Conservation (phyloP, 1,284 basidiomycete species). For the Laetiporus sulphureus region DNA sequence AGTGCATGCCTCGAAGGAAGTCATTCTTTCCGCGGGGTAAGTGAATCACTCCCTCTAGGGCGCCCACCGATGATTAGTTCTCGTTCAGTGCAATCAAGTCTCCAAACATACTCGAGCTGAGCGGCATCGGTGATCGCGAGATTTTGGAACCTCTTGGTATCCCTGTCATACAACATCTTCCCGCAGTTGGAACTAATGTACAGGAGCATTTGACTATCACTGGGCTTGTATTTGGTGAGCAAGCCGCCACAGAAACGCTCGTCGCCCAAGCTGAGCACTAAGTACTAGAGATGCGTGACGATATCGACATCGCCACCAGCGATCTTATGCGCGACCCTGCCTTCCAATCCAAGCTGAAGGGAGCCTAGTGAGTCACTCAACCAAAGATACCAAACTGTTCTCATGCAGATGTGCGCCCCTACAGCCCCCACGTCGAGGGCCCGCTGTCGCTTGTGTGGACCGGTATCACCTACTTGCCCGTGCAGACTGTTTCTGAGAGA, state of each 20-base stretch:
- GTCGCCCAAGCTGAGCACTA: not conserved
- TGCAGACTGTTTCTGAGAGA: slow-evolving; percentile 6
- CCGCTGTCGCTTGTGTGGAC: slow-evolving; percentile 6
- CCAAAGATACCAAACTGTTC: slow-evolving; percentile 2
- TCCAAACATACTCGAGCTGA: slow-evolving; percentile 34
- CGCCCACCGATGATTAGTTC: not conserved
- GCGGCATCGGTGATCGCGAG: slow-evolving; percentile 27
- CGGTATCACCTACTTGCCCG: slow-evolving; percentile 9
- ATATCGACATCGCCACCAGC: slow-evolving; percentile 16
- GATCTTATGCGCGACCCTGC: slow-evolving; percentile 19
- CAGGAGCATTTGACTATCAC: slow-evolving; percentile 25
- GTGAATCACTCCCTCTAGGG: slow-evolving; percentile 2
- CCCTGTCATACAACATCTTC: slow-evolving; percentile 16
- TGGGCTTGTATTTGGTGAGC: not conserved
- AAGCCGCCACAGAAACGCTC: not conserved
- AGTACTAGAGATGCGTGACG: slow-evolving; percentile 21
- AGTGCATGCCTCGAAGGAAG: slow-evolving; percentile 18
- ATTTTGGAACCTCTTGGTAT: slow-evolving; percentile 25
- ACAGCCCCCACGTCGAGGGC: slow-evolving; percentile 4
- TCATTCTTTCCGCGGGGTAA: slow-evolving; percentile 20
- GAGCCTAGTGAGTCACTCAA: too few species aligned
- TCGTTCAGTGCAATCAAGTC: slow-evolving; percentile 16
- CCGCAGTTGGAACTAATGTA: slow-evolving; percentile 28
- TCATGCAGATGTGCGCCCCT: not conserved
- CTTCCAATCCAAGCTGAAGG: slow-evolving; percentile 13